phyloP scores from a whole-genome alignment of 495 filamentous ascomycete genomes.

The Xylaria venustula region DNA sequence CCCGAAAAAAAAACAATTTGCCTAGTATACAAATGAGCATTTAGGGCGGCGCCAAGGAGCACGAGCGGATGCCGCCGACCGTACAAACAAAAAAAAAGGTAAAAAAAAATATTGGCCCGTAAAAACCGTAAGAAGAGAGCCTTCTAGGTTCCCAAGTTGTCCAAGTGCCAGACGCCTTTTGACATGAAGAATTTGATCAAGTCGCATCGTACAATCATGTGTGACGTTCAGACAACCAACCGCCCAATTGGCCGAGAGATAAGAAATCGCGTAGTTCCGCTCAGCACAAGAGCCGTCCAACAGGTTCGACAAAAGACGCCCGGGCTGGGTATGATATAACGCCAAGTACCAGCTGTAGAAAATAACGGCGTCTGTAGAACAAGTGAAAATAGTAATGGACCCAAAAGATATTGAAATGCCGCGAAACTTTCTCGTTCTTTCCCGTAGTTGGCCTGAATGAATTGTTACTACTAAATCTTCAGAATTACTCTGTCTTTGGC shows the following conservation, averaged over 20 bases:
- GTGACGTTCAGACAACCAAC: slow-evolving; percentile 2
- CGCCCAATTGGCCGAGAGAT: slow-evolving; percentile 7
- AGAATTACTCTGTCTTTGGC: no score
- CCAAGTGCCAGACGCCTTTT: slow-evolving; percentile 22
- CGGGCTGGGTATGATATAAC: slow-evolving; percentile 21
- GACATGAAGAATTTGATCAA: slow-evolving; percentile 12
- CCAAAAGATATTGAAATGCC: slow-evolving; percentile 7
- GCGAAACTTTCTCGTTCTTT: slow-evolving; percentile 6
- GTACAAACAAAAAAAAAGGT: slow-evolving; percentile 5
- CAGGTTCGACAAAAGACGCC: slow-evolving; percentile 14
- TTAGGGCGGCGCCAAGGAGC: neutral
- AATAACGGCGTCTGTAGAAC: slow-evolving; percentile 7
- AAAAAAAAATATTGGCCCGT: slow-evolving; percentile 14
- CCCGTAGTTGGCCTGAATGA: no score
- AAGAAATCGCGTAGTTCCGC: slow-evolving; percentile 3
- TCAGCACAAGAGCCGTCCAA: slow-evolving; percentile 18
- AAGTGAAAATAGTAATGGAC: slow-evolving; percentile 9
- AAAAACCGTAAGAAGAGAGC: slow-evolving; percentile 21
- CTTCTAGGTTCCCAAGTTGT: slow-evolving; percentile 14
- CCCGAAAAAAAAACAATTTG: neutral
- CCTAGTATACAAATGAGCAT: slow-evolving; percentile 12
- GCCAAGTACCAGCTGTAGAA: slow-evolving; percentile 15
- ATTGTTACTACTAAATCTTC: no score
- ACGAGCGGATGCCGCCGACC: slow-evolving; percentile 1
- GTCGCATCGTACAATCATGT: slow-evolving; percentile 13